A percentile compares a stretch with the other conserved stretches of the same genome.
These are phyloP conservation scores for Colletotrichum phormii DNA, from an alignment of 2,329 filamentous ascomycete species.

Conservation along the genomic window DNA sequence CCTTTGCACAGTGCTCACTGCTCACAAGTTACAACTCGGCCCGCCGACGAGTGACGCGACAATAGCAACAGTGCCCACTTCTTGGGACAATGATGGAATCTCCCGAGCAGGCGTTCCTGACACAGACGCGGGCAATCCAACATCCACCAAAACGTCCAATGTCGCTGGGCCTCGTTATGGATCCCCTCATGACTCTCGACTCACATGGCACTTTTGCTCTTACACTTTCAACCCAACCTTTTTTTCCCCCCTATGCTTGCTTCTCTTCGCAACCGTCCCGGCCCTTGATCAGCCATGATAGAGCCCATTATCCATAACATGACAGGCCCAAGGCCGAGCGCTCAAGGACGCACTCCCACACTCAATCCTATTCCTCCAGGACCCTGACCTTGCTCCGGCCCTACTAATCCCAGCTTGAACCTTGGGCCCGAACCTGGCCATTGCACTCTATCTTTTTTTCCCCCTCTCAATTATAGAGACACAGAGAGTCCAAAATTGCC, in stretches of 20 bases:
- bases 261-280: neutral
- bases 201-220: neutral
- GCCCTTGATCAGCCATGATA: neutral
- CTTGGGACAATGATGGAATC: neutral
- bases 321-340: neutral
- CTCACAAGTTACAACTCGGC: neutral
- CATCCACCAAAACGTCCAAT: neutral
- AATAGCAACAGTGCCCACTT: neutral
- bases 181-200: slow-evolving; percentile 5
- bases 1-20: neutral
- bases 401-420: slow-evolving; percentile 6
- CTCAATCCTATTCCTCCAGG: neutral
- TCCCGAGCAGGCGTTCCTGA: slow-evolving; percentile 2
- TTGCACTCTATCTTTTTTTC: neutral
- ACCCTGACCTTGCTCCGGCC: slow-evolving; percentile 24
- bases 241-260: neutral
- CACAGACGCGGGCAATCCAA: slow-evolving; percentile 1
- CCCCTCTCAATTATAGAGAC: neutral
- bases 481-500: slow-evolving; percentile 7
- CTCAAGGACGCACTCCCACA: neutral
- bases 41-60: neutral
- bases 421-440: slow-evolving; percentile 7
- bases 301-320: neutral
- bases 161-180: neutral
- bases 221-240: neutral